phyloP scores from a whole-genome alignment of 169 alveolate genomes.

The Cryptosporidium felis region DNA sequence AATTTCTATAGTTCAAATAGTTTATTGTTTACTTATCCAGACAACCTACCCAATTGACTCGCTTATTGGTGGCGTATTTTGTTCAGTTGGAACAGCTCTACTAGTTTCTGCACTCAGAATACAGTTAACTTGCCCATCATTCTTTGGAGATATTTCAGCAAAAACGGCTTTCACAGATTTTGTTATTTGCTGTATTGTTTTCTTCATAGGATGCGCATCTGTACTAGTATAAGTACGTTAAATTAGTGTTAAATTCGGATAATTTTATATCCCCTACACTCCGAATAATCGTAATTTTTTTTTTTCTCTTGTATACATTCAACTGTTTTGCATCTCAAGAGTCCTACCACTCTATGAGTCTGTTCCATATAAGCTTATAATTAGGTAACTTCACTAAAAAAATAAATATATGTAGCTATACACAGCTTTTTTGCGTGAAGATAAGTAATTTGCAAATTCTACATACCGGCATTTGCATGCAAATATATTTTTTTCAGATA shows the following conservation, averaged over 20 bases:
- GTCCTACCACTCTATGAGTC: too few relatives aligned
- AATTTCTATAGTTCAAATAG: conserved; percentile 24
- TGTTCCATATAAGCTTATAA: not conserved
- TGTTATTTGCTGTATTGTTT: conserved; percentile 50
- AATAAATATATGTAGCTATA: not conserved
- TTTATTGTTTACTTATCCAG: conserved; percentile 19
- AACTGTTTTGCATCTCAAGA: too few relatives aligned
- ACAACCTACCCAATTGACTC: conserved; percentile 60
- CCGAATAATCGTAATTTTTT: not conserved
- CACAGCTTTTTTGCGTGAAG: not conserved
- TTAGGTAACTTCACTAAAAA: not conserved
- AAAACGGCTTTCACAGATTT: conserved; percentile 64
- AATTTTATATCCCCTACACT: not conserved
- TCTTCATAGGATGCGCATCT: conserved; percentile 70
- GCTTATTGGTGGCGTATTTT: conserved; percentile 53
- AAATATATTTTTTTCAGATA: too few relatives aligned
- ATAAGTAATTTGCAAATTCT: not conserved
- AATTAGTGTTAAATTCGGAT: not conserved
- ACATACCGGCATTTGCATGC: conserved; percentile 29
- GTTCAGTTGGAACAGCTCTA: conserved; percentile 62
- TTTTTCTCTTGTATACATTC: too few relatives aligned
- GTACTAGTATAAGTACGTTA: conserved; percentile 4
- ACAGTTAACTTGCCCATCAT: conserved; percentile 31
- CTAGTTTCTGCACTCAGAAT: conserved; percentile 57
- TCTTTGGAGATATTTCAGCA: conserved; percentile 39